A percentile compares a stretch with the other conserved stretches of the same genome.
phyloP scores from a whole-genome alignment of 345 rosid species.

The Reutealis trisperma region DNA sequence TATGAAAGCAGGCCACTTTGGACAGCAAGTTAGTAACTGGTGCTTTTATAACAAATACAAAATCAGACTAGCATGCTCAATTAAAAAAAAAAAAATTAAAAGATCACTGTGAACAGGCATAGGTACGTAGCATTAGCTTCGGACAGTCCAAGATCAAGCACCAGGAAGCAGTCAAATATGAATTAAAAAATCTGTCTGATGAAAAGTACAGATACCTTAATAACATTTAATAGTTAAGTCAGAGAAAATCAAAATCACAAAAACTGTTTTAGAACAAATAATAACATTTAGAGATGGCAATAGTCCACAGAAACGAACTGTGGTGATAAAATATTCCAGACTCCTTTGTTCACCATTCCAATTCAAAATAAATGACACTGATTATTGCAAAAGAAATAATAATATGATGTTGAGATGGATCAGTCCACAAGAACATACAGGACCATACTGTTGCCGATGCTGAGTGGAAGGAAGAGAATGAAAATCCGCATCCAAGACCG shows the following conservation, averaged over 20 bases:
- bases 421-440: slow-evolving; percentile 63
- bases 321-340: background rate
- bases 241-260: too few species aligned
- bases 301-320: background rate
- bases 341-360: background rate
- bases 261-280: slow-evolving; percentile 11
- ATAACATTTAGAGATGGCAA: background rate
- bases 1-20: background rate
- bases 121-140: background rate
- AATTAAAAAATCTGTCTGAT: background rate
- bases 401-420: background rate
- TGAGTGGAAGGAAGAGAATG: slow-evolving; percentile 95
- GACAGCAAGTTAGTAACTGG: background rate
- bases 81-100: background rate
- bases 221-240: background rate
- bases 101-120: background rate
- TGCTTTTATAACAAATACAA: background rate
- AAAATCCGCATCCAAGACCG: slow-evolving; percentile 98
- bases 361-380: background rate
- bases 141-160: slow-evolving; percentile 4
- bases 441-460: slow-evolving; percentile 96
- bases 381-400: background rate
- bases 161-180: background rate
- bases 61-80: background rate
- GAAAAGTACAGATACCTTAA: background rate